These are phyloP conservation scores for Clonostachys byssicola DNA, from an alignment of 2,329 filamentous ascomycete species.

Conservation along the genomic window DNA sequence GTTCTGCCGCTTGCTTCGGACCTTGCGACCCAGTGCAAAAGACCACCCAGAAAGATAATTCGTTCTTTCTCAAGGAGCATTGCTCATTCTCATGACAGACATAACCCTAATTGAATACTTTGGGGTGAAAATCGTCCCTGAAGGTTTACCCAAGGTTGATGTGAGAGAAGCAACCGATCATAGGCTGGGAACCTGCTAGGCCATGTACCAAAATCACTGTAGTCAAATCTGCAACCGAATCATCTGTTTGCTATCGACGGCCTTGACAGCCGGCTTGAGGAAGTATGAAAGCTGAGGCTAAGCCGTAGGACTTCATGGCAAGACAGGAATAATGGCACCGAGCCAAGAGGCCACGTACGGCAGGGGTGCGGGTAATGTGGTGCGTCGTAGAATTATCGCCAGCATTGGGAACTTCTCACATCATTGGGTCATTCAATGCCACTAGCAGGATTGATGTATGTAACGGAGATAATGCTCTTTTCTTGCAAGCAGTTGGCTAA, in stretches of 20 bases:
- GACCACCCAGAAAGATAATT: constrained; percentile 49
- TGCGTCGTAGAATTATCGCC: constrained; percentile 72
- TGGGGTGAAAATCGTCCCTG: constrained; percentile 74
- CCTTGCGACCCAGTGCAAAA: too few relatives aligned
- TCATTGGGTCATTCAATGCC: constrained; percentile 67
- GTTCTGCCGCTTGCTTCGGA: too few relatives aligned
- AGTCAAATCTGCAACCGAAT: constrained; percentile 60
- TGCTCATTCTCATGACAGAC: constrained; percentile 86
- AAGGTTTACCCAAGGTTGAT: constrained; percentile 38
- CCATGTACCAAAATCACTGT: constrained; percentile 75
- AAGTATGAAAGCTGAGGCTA: constrained; percentile 74
- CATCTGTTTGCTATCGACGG: constrained; percentile 77
- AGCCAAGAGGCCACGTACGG: constrained; percentile 74
- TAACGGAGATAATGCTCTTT: constrained; percentile 54
- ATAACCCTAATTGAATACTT: constrained; percentile 89
- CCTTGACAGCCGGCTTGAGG: constrained; percentile 67
- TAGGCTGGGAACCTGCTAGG: constrained; percentile 83
- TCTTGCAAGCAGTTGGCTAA: not conserved
- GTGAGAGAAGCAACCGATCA: constrained; percentile 55
- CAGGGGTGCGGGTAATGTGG: constrained; percentile 74
- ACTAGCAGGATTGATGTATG: constrained; percentile 76
- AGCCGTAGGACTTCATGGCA: constrained; percentile 74
- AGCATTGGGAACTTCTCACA: constrained; percentile 65
- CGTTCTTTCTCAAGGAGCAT: constrained; percentile 64
- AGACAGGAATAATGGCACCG: constrained; percentile 60